Base-by-base conservation (phyloP, 768 basidiomycete genomes). In the Boletus rubescentipes region DNA sequence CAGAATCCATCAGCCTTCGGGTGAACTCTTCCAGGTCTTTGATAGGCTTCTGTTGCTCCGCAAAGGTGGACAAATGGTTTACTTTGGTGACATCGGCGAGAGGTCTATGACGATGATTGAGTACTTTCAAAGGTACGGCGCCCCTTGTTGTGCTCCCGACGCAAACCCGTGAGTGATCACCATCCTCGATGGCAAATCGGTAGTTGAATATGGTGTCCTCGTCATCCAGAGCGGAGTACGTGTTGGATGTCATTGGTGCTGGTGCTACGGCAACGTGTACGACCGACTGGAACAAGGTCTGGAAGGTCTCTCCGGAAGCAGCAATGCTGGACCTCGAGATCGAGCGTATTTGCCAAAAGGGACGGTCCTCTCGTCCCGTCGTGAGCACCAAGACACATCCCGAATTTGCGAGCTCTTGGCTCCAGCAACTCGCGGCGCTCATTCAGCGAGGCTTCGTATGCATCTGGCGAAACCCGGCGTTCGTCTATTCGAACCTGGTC, bases 51-150 rank as follows among this genome's bases (percentile, higher is more conserved):
- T 83, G 10, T 67, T 81, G 18, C 72, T 83, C 8, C 75, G 77
- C 21, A 70, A 73, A 21, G 82, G 83, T n/a, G 83, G 83, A 44
- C 71, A 87, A 60, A 85, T 78, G 4, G 86, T 86, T 9, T 91
- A 87, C 70, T 87, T 87, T 58, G 87, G 87, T 9, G 70, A 72
- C 35, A 57, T 68, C 3, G 66, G 67, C 1, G 57, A 66, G 50
- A 52, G 18, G 46, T 70, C 68, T 0, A 56, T 39, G 35, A 57
- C 46, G 2, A 39, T 68, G 47, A 57, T 65, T 26, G 42, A 51
- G 8, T 70, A 68, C 30, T 68, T 68, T 23, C 39, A 67, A 37
- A 53, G 47, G 29, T 59, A 65, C n/a, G 66, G 63, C 4, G 68
- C 66, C 0, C 20, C 52, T 40, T 34, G 6, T 14, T 67, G 67